Evolutionary conservation across 2,329 filamentous ascomycete genomes (phyloP), one percentile per base, ranked within the genome.

Genomic region (Lachnellula arida): DNA sequence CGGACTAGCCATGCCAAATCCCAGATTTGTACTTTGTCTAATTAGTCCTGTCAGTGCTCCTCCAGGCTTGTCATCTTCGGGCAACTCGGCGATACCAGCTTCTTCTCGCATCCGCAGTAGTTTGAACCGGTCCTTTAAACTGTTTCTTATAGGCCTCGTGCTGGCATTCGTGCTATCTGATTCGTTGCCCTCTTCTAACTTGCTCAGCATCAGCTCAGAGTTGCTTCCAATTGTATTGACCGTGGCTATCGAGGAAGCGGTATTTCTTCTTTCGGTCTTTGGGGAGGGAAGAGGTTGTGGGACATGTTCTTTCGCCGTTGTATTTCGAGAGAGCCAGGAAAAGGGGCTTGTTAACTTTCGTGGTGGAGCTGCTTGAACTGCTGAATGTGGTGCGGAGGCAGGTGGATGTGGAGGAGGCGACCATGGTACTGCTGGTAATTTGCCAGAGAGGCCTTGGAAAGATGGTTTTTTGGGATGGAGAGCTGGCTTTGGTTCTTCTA

Each of bases 271-370:
- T 42, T 73, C 73, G 28, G 63, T 67, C n/a, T 62, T 57, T n/a
- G 65, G 55, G 2, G 67, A 63, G 23, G 64, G 57, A 60, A 58
- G 59, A 17, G 87, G 80, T 5, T 81, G 79, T 51, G 82, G 79
- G 43, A 76, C 70, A 19, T 69, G 66, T 8, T 83, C 78, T 61
- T 80, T 80, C 68, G 79, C 81, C 37, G 79, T 78, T 11, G 84
- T 82, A 70, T 80, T 86, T 63, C 90, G 79, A 34, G 89, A 90
- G 40, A 95, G 80, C 86, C 89, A 93, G 40, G 89, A 84, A 66
- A 96, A 95, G n/a, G 88, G 90, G 63, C 89, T 90, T 8, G 89
- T 92, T 54, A 95, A 81, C 71, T 94, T 96, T 67, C 91, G 79
- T 57, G 80, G 63, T 12, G 76, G 73, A 2, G 77, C 60, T 4